Evolutionary conservation across 139 green algal species (phyloP), one percentile per base, ranked within the genome.

Genomic region (Auxenochlorella pyrenoidosa): DNA sequence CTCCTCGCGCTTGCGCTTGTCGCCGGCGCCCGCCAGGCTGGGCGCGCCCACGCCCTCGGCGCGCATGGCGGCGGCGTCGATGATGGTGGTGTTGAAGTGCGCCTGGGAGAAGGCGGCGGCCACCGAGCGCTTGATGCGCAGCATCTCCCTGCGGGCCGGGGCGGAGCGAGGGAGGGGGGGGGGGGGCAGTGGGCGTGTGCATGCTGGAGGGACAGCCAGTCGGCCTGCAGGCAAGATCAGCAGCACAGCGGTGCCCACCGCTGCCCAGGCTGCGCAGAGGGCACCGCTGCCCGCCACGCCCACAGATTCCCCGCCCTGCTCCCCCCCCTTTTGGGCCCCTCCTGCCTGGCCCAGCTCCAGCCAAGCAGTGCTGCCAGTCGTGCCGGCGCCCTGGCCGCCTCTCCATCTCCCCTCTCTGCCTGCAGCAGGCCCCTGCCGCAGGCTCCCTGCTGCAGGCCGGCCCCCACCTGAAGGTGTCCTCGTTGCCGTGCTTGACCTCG

Each of bases 81-180:
- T 91, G 58, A 93, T 88, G 43, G 95, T 90, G n/a, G 95, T 95
- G 85, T 97, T 98, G 92, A 96, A 98, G 88, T 97, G 94, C 51
- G 92, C 92, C 90, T 97, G 91, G 68, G 87, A 94, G 91, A 95
- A 98, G 81, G 92, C 93, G 8, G 98, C 95, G 1, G 90, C 89
- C 58, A 98, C 97, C 26, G 88, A 96, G 78, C 97, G 91, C 91
- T 98, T 98, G 87, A 99, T 98, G 47, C 98, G 94, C 90, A 99
- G 94, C 98, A 99, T 99, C 89, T 99, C 98, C 44, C 96, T 91
- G 92, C 98, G 98, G 10, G 54, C 13, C 15, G 15, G 54, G 47
- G 12, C 8, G 8, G 47, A 12, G 47, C 47, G 47, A 63, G 54
- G 54, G 2, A 63, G 15, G 47, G 10, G 54, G 12, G 2, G 54